These are phyloP conservation scores for Botrytis pseudocinerea DNA, from an alignment of 2,329 filamentous ascomycete species.

Conservation along the genomic window DNA sequence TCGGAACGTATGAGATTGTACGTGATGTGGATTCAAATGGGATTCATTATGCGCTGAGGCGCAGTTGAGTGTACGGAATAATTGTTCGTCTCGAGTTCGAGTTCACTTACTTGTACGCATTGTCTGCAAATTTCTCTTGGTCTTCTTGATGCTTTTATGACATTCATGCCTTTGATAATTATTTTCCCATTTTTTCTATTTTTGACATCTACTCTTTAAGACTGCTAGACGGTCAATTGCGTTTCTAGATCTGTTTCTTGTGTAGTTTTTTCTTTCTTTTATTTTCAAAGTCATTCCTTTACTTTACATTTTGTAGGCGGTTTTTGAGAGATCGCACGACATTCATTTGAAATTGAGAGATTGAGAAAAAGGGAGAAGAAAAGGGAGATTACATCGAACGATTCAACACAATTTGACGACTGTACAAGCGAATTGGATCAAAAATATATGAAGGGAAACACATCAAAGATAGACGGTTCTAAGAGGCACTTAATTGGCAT, in stretches of 20 bases:
- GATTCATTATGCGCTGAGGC: background rate
- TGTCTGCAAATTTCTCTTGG: background rate
- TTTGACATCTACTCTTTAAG: background rate
- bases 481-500: background rate
- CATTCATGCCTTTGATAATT: conserved; percentile 4
- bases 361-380: background rate
- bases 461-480: background rate
- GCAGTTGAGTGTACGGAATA: background rate
- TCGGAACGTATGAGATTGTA: background rate
- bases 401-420: background rate
- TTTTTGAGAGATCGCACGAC: background rate
- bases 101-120: background rate
- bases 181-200: background rate
- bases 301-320: background rate
- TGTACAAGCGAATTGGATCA: background rate
- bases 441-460: background rate
- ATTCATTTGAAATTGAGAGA: background rate
- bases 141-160: background rate
- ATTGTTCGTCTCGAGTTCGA: conserved; percentile 6
- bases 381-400: background rate
- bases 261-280: background rate
- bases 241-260: background rate
- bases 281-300: conserved; percentile 13
- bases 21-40: background rate
- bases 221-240: background rate